Evolutionary conservation across 345 rosid species (phyloP).

Genomic region (Chamaenerion angustifolium): DNA sequence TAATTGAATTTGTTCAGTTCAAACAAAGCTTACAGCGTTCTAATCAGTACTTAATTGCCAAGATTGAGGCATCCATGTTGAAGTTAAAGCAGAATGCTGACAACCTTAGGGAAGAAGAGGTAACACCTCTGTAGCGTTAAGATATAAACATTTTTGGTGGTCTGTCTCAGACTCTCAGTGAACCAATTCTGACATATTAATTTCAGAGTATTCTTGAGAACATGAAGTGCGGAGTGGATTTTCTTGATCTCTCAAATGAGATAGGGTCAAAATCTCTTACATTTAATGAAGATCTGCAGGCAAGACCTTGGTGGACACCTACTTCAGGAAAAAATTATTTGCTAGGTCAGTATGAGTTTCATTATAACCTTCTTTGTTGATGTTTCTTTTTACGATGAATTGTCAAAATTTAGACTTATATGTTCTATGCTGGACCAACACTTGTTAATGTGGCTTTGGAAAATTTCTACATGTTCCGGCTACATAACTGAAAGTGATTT

Average conservation of each 20-base stretch:
- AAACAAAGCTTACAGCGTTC: conserved; percentile 77
- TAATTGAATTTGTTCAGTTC: conserved; percentile 88
- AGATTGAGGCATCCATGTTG: conserved; percentile 58
- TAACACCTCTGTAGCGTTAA: conserved; percentile 3
- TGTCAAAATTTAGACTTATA: no score
- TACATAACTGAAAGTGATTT: not conserved
- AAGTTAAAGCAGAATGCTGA: conserved; percentile 68
- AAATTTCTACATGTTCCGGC: not conserved
- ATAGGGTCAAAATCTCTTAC: conserved; percentile 53
- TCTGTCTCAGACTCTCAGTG: no score
- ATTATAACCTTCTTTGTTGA: not conserved
- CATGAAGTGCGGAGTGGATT: conserved; percentile 48
- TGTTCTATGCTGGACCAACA: no score
- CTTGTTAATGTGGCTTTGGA: not conserved
- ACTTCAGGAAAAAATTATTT: conserved; percentile 64
- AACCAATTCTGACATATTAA: not conserved
- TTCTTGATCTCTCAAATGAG: conserved; percentile 71
- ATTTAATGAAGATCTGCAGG: conserved; percentile 77
- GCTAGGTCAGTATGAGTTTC: conserved; percentile 36
- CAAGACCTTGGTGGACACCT: conserved; percentile 99
- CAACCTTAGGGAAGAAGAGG: conserved; percentile 72
- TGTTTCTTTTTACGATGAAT: not conserved
- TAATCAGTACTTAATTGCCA: conserved; percentile 60
- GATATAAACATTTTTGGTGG: not conserved
- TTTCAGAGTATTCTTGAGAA: conserved; percentile 58